Conservation (phyloP, 2,329 filamentous ascomycete genomes). For the Fusarium tupiense region DNA sequence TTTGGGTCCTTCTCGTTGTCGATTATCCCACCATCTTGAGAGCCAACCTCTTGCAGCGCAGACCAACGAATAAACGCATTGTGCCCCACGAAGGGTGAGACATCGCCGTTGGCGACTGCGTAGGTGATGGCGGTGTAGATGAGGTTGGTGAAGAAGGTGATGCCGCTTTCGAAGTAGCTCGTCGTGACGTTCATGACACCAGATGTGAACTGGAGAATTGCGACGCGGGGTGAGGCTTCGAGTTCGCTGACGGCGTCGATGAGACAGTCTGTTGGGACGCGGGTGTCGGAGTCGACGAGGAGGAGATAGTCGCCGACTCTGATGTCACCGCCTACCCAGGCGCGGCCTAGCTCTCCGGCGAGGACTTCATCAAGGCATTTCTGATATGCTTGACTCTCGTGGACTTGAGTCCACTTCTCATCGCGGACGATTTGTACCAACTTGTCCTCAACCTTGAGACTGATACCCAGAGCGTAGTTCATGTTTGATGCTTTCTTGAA, state of each 20-base stretch:
- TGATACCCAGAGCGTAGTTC: slow-evolving; percentile 69
- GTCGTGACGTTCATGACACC: slow-evolving; percentile 80
- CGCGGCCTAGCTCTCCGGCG: neutral
- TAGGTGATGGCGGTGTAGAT: slow-evolving; percentile 79
- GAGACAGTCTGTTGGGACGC: slow-evolving; percentile 70
- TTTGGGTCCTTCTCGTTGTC: neutral
- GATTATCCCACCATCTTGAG: slow-evolving; percentile 53
- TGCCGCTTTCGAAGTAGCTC: slow-evolving; percentile 76
- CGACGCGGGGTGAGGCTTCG: slow-evolving; percentile 73
- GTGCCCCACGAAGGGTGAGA: slow-evolving; percentile 80
- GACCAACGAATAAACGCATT: slow-evolving; percentile 78
- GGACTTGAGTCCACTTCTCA: neutral
- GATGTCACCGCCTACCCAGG: neutral
- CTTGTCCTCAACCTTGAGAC: slow-evolving; percentile 63
- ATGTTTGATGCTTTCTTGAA: slow-evolving; percentile 75
- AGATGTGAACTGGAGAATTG: slow-evolving; percentile 76
- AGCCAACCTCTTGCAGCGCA: slow-evolving; percentile 19
- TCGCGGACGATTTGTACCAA: slow-evolving; percentile 40
- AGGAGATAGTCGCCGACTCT: neutral
- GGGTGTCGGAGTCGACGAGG: slow-evolving; percentile 66
- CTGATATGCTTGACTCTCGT: neutral
- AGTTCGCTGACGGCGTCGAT: slow-evolving; percentile 76
- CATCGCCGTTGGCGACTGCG: slow-evolving; percentile 75
- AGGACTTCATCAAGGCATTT: neutral
- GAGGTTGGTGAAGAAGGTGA: slow-evolving; percentile 71